phyloP scores from a whole-genome alignment of 768 basidiomycete species.

The Gloeostereum incarnatum region DNA sequence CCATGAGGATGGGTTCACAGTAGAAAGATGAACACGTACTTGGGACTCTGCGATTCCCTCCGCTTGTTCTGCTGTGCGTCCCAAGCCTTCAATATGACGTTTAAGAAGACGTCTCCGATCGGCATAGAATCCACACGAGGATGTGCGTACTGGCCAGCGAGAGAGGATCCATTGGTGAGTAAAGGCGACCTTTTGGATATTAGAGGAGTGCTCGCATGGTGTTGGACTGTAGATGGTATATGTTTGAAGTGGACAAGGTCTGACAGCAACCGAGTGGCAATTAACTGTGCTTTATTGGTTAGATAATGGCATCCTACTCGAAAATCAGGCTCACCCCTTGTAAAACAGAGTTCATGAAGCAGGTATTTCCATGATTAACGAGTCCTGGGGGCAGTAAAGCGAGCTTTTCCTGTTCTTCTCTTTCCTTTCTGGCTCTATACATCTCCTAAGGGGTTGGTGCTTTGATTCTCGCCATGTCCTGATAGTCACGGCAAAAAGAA shows the following conservation, averaged over 20 bases:
- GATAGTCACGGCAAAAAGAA: no score
- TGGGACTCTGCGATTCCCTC: constrained; percentile 54
- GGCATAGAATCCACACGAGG: constrained; percentile 54
- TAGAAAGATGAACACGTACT: no score
- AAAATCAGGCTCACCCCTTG: constrained; percentile 57
- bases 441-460: constrained; percentile 53
- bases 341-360: constrained; percentile 93
- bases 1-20: no score
- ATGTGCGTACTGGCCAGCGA: constrained; percentile 41
- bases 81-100: constrained; percentile 56
- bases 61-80: constrained; percentile 40
- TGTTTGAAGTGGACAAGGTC: constrained; percentile 48
- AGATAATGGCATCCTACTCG: not conserved
- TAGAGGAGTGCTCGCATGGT: constrained; percentile 27
- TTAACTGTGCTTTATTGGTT: constrained; percentile 47
- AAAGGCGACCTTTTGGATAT: constrained; percentile 50
- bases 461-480: constrained; percentile 52
- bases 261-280: constrained; percentile 55
- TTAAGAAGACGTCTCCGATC: constrained; percentile 60
- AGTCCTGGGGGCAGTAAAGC: constrained; percentile 67
- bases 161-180: constrained; percentile 56
- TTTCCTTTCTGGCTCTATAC: constrained; percentile 44
- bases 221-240: constrained; percentile 31
- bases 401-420: constrained; percentile 52
- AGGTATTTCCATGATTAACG: constrained; percentile 80